These are phyloP conservation scores for Aspergillus sp. DNA, from an alignment of 2,329 filamentous ascomycete genomes.

Conservation along the genomic window DNA sequence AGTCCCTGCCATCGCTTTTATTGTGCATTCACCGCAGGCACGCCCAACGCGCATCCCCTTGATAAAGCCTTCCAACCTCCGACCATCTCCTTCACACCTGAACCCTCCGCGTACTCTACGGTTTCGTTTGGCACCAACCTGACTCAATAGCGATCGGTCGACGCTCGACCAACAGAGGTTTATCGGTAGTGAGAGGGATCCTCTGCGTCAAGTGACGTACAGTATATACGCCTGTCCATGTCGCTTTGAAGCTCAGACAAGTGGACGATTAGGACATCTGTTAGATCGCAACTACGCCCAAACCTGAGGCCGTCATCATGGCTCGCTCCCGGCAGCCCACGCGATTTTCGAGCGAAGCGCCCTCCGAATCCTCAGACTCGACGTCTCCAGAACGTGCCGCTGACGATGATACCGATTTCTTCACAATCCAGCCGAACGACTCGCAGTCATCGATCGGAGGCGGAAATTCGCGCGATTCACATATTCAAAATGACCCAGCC, in stretches of 20 bases:
- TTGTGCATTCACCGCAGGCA: conserved; percentile 17
- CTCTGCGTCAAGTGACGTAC: conserved; percentile 4
- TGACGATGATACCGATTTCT: conserved; percentile 92
- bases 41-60: conserved; percentile 19
- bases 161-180: neutral
- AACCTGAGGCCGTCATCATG: conserved; percentile 26
- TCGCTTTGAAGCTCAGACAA: conserved; percentile 12
- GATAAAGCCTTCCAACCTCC: conserved; percentile 8
- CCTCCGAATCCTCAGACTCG: conserved; percentile 45
- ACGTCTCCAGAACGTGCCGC: conserved; percentile 57
- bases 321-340: conserved; percentile 36
- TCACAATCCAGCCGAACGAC: conserved; percentile 78
- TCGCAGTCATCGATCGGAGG: conserved; percentile 88
- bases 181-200: neutral
- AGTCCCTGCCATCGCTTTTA: conserved; percentile 20
- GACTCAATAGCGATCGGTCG: neutral
- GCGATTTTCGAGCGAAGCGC: conserved; percentile 41
- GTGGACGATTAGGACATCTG: conserved; percentile 4
- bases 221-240: conserved; percentile 10
- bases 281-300: neutral
- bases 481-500: conserved; percentile 54
- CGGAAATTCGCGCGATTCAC: conserved; percentile 73
- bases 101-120: neutral
- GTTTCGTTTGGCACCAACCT: neutral
- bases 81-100: neutral